Evolutionary conservation across 2,329 filamentous ascomycete species (phyloP), one percentile per base, ranked within the genome.

Genomic region (Cladosporium sp.): DNA sequence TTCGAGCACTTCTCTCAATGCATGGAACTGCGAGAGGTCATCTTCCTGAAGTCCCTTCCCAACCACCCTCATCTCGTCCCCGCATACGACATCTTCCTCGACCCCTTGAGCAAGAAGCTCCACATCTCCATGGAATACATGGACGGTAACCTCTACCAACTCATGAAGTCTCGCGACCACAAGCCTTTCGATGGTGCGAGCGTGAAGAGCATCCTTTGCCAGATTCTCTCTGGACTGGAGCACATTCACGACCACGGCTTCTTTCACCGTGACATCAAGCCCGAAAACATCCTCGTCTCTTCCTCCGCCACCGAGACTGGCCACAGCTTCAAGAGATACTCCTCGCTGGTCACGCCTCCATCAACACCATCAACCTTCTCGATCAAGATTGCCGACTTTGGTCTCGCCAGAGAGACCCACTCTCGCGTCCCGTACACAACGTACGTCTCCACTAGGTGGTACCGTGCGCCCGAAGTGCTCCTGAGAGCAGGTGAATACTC

Each of bases 51-150:
- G 66, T 92, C 90, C 9, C 77, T 98, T 13, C 93, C 93, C 2
- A 77, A 81, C 42, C 93, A 98, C 67, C 83, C 84, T 62, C 93
- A 98, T 70, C 81, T 98, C 33, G 93, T 98, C n/a, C 93, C 93
- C 34, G 92, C 93, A 4, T 81, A 97, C 60, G 93, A 98, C 73
- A 98, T 98, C 66, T 98, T 98, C 73, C 83, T 98, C 64, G 93
- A 98, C 66, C 93, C 93, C 0, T 87, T 89, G 69, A 95, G 82
- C 74, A 95, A 91, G 75, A 95, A 96, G 73, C 83, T 98, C 42
- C 93, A 98, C 72, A 98, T 98, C 61, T 85, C 83, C 66, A 98
- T 98, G 93, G 93, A 98, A 74, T 96, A 95, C 72, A 98, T 98
- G 93, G 93, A 98, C 69, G 93, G 93, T 46, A 98, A 98, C 70